Percentiles rank a stretch among this genome's conserved stretches.
Conservation (phyloP, 2,329 filamentous ascomycete species). For the Sclerotinia minor region DNA sequence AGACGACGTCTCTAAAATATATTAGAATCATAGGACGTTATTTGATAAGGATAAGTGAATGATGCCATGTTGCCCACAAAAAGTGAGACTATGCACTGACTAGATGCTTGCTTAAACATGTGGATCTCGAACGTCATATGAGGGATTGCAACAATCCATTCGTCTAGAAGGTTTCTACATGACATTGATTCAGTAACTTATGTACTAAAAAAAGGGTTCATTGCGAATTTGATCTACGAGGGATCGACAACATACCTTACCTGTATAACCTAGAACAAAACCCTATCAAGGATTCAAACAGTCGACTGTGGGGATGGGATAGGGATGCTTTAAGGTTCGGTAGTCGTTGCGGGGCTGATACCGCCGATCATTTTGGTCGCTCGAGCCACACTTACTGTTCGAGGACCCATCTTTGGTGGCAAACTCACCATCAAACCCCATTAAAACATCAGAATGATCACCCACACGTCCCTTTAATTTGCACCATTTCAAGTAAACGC, state of each 20-base stretch:
- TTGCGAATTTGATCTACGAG: too few relatives aligned
- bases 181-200: too few relatives aligned
- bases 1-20: not conserved
- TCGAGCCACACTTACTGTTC: not conserved
- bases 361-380: constrained; percentile 8
- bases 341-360: not conserved
- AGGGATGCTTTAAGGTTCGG: constrained; percentile 2
- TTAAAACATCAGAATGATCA: not conserved
- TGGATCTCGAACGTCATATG: not conserved
- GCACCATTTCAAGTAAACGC: not conserved
- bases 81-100: not conserved
- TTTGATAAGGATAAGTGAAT: not conserved
- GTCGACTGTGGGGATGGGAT: not conserved
- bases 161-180: too few relatives aligned
- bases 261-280: too few relatives aligned
- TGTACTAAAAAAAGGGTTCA: too few relatives aligned
- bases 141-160: not conserved
- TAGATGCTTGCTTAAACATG: not conserved
- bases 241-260: too few relatives aligned
- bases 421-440: not conserved
- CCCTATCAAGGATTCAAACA: too few relatives aligned
- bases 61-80: not conserved
- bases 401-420: not conserved
- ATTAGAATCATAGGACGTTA: not conserved
- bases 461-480: not conserved